phyloP scores from a whole-genome alignment of 2,329 filamentous ascomycete genomes.

The Endoconidiophora laricicola region DNA sequence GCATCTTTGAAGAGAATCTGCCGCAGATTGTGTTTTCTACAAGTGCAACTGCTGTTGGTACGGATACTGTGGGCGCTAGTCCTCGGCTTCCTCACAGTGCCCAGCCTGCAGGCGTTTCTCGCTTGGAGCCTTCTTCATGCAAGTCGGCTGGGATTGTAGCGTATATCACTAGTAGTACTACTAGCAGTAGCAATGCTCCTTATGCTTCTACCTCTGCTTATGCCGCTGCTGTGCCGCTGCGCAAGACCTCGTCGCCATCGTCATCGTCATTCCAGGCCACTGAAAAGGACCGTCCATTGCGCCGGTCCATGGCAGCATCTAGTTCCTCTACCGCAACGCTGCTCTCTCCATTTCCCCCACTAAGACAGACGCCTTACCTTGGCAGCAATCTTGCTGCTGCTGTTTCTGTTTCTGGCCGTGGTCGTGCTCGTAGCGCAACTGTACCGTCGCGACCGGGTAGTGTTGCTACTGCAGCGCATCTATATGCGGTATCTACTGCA shows the following conservation, averaged over 20 bases:
- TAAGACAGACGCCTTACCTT: not conserved
- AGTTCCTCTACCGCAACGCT: not conserved
- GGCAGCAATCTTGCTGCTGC: not conserved
- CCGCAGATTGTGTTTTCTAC: not conserved
- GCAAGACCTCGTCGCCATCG: too few relatives aligned
- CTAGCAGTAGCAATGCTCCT: too few relatives aligned
- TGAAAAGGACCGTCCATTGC: too few relatives aligned
- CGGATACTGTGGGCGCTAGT: too few relatives aligned
- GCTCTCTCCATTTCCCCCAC: conserved; percentile 2
- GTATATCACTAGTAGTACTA: too few relatives aligned
- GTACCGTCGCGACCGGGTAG: not conserved
- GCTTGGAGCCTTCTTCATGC: conserved; percentile 1
- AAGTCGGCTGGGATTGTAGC: not conserved
- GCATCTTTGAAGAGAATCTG: not conserved
- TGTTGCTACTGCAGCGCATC: not conserved
- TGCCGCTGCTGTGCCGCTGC: too few relatives aligned
- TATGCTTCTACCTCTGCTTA: too few relatives aligned
- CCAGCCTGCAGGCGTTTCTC: not conserved
- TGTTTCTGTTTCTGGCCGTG: not conserved
- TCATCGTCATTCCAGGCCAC: too few relatives aligned
- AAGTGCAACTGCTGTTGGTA: too few relatives aligned
- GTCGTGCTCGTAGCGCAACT: conserved; percentile 3
- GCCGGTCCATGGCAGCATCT: too few relatives aligned
- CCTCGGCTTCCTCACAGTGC: not conserved
- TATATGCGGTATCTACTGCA: not conserved